Base-by-base conservation (phyloP, 352 stramenopile species). In the Phytopythium litorale region DNA sequence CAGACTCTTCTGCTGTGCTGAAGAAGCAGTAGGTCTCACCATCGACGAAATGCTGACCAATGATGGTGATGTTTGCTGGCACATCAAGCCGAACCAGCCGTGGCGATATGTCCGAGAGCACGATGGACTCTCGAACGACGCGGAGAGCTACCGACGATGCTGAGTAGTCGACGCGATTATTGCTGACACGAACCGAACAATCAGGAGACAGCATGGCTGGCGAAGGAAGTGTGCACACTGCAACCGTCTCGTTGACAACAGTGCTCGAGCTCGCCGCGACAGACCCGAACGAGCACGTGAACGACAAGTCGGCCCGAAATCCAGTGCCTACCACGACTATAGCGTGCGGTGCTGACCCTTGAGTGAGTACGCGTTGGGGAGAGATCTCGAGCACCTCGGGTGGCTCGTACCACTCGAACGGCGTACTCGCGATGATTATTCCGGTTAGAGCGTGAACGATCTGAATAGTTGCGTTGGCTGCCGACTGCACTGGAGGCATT, bases 11-110 rank as follows among this genome's bases (percentile, higher is more conserved):
- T 8, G 59, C 35, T 12, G 52, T 48, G 11, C 61, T 65, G 51
- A 73, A 70, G 65, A 70, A 60, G 37, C 68, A 78, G 40, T 65
- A 79, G 21, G 63, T 75, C 12, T 12, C 11, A 46, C 65, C 62
- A 25, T 42, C 56, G n/a, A 66, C 25, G 32, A 75, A 73, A 55
- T 70, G 40, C 11, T 66, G 63, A 18, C 76, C 63, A 65, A 38
- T 56, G 15, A 79, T 55, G 1, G 75, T 78, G 40, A 83, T 70
- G 21, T 74, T 81, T 2, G 65, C 33, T 7, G 32, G 28, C 28
- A 45, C 11, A 6, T 48, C 35, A 13, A 56, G 25, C 38, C 49
- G 35, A 37, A 77, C 53, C 58, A 67, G 63, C 25, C 56, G 67
- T 42, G 72, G 73, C 21, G 62, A 63, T 8, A 76, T 55, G 30